A percentile compares a stretch with the other conserved stretches of the same genome.
Conservation (phyloP, 106 monocot genomes). For the Triglochin maritima region DNA sequence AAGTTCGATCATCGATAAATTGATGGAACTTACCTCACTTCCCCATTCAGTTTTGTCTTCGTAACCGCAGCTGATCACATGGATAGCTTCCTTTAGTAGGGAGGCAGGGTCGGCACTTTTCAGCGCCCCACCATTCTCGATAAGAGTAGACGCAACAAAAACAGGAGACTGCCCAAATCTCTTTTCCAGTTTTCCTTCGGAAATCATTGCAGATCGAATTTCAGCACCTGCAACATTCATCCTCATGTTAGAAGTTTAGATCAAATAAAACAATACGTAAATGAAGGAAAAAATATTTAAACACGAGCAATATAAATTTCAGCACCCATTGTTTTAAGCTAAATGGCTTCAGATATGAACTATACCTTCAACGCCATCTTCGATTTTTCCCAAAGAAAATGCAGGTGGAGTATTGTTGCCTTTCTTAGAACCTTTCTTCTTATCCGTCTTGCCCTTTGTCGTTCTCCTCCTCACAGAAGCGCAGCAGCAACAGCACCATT, state of each 20-base stretch:
- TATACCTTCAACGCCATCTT: constrained; percentile 26
- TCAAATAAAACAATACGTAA: not conserved
- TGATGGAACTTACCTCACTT: constrained; percentile 11
- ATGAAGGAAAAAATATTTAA: not conserved
- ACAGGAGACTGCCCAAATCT: constrained; percentile 76
- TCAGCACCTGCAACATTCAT: constrained; percentile 21
- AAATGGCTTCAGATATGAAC: not conserved
- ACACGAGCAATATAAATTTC: not conserved
- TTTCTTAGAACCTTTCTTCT: constrained; percentile 15
- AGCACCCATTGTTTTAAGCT: not conserved
- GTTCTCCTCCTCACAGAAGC: constrained; percentile 47
- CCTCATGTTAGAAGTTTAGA: not conserved
- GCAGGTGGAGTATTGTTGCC: constrained; percentile 37
- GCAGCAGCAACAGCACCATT: constrained; percentile 55
- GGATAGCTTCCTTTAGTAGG: constrained; percentile 64
- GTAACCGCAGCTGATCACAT: constrained; percentile 28
- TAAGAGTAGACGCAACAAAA: constrained; percentile 68
- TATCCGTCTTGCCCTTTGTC: constrained; percentile 53
- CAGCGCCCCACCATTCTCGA: constrained; percentile 55
- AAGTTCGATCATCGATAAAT: not conserved
- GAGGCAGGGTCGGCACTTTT: constrained; percentile 65
- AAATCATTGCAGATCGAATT: constrained; percentile 23
- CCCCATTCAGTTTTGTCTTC: constrained; percentile 37
- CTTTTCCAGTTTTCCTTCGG: constrained; percentile 58
- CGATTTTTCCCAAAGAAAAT: constrained; percentile 47